Evolutionary conservation across 371 early-diverging fungal species (phyloP).

Genomic region (Apophysomyces elegans): DNA sequence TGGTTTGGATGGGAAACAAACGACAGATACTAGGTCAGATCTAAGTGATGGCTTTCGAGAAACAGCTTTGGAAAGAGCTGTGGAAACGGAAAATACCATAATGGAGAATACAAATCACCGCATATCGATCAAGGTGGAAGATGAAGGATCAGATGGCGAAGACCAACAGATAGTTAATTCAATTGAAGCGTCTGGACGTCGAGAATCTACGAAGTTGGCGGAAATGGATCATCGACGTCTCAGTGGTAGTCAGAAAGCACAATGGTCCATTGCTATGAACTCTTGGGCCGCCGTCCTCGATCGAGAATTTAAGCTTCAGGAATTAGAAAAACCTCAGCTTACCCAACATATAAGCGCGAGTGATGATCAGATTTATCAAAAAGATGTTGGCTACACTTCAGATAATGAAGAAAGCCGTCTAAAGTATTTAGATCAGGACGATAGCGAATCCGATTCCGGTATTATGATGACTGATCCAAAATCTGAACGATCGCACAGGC

Average conservation of each 20-base stretch:
- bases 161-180: not conserved
- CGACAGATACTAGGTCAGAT: no score
- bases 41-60: not conserved
- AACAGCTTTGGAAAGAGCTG: not conserved
- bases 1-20: not conserved
- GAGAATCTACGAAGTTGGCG: not conserved
- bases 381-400: not conserved
- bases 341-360: not conserved
- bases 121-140: not conserved
- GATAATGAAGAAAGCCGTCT: not conserved
- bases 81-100: not conserved
- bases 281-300: slow-evolving; percentile 46
- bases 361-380: not conserved
- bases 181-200: not conserved
- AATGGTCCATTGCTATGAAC: slow-evolving; percentile 46
- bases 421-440: not conserved
- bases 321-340: not conserved
- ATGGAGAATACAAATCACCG: not conserved
- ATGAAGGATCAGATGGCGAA: not conserved
- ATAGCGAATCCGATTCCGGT: not conserved
- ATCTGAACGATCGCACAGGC: not conserved
- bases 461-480: not conserved
- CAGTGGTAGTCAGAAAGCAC: slow-evolving; percentile 51
- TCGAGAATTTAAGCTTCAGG: slow-evolving; percentile 26
- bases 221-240: slow-evolving; percentile 22